phyloP scores from a whole-genome alignment of 2,329 filamentous ascomycete species.

The Mollisia scopiformis region DNA sequence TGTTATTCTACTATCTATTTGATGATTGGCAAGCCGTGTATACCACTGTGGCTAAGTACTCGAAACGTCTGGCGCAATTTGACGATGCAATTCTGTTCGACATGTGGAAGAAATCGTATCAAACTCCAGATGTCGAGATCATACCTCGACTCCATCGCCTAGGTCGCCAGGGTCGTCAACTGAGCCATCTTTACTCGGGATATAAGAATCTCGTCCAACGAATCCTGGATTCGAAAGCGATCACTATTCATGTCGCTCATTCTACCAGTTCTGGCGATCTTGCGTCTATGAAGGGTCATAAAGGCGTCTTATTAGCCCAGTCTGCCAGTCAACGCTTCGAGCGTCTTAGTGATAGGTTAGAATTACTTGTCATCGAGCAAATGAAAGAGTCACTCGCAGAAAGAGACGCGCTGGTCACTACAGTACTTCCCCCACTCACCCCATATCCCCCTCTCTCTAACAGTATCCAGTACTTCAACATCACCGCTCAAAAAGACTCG shows the following conservation, averaged over 20 bases:
- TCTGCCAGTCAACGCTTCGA: constrained; percentile 61
- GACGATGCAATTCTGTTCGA: constrained; percentile 32
- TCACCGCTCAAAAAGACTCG: constrained; percentile 76
- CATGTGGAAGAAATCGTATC: constrained; percentile 38
- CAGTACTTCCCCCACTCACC: constrained; percentile 46
- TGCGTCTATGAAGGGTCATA: not conserved
- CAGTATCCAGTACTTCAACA: constrained; percentile 68
- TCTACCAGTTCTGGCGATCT: not conserved
- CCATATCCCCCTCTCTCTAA: constrained; percentile 13
- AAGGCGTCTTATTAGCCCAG: constrained; percentile 39
- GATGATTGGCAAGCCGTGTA: constrained; percentile 67
- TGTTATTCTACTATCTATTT: constrained; percentile 69
- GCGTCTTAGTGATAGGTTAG: constrained; percentile 59
- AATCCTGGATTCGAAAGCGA: constrained; percentile 44
- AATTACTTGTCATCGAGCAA: constrained; percentile 62
- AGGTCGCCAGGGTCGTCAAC: constrained; percentile 61
- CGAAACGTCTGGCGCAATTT: constrained; percentile 50
- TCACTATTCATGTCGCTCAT: not conserved
- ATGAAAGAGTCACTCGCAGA: constrained; percentile 67
- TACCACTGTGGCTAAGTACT: constrained; percentile 52
- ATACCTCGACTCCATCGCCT: constrained; percentile 60
- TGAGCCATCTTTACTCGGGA: constrained; percentile 62
- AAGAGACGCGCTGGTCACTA: constrained; percentile 69
- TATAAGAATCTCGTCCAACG: constrained; percentile 63
- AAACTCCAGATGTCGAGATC: constrained; percentile 52